Evolutionary conservation across 179 eudicot genomes (phyloP), one percentile per base, ranked within the genome.

Genomic region (Spinacia oleracea): DNA sequence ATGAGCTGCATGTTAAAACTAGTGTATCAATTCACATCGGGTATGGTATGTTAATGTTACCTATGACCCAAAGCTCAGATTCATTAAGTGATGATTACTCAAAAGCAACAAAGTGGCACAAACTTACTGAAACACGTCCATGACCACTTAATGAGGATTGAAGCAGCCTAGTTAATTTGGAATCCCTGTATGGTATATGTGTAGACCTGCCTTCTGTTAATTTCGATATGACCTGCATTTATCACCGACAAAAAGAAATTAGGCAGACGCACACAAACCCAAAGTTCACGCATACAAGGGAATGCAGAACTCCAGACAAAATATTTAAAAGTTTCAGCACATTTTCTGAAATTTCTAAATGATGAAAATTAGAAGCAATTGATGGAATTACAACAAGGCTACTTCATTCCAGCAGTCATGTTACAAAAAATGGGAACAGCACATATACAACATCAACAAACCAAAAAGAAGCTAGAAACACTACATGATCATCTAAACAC

Each of bases 91-190:
- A 32, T 43, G 25, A 67, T 38, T 46, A 72, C 62, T 69, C 77
- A 78, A 48, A 73, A 43, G 78, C 14, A 46, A 58, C 6, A 25
- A 35, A 75, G 43, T 75, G 74, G 72, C 70, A 65, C 43, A 50
- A 75, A 84, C 98, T 89, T 89, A 96, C 99, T 63, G 99, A 96
- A 78, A 96, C 97, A 80, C 98, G 96, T 18, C 97, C 99, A 84
- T 92, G 99, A 77, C 99, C 99, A 86, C 99, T 92, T 80, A 96
- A 86, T 72, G 99, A 96, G 76, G 98, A 91, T 77, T 96, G 99
- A 84, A 96, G 98, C 84, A 96, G 92, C 89, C 99, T 91, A 50
- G 99, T 96, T 85, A 96, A 81, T 87, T 96, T 96, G 77, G 99
- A 96, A 82, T 96, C 97, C 82, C 99, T 90, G 70, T 89, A 96